A percentile compares a stretch with the other conserved stretches of the same genome.
These are phyloP conservation scores for Moricandia arvensis DNA, from an alignment of 345 rosid species.

Conservation along the genomic window DNA sequence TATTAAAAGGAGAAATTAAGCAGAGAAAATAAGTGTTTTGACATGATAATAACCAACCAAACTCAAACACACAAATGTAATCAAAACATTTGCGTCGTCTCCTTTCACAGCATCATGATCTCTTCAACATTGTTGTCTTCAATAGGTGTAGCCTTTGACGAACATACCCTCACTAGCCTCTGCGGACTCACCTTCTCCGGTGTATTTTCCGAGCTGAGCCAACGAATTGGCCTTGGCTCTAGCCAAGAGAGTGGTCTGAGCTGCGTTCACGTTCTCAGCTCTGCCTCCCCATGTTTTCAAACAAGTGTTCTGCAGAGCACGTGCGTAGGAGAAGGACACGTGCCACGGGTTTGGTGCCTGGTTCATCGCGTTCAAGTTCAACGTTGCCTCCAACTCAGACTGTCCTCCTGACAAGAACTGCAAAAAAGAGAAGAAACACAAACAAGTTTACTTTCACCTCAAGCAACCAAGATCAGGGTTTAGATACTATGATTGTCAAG, in stretches of 20 bases:
- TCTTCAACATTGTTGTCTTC: slow-evolving; percentile 31
- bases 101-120: slow-evolving; percentile 23
- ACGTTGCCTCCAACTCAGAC: slow-evolving; percentile 96
- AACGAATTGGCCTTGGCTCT: slow-evolving; percentile 89
- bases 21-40: slow-evolving; percentile 23
- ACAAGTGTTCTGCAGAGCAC: slow-evolving; percentile 94
- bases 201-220: slow-evolving; percentile 96
- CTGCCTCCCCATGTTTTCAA: slow-evolving; percentile 94
- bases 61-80: slow-evolving; percentile 32
- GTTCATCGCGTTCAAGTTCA: slow-evolving; percentile 96
- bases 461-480: slow-evolving; percentile 12
- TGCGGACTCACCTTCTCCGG: slow-evolving; percentile 85
- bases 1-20: slow-evolving; percentile 31
- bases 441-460: neutral
- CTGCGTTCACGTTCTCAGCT: slow-evolving; percentile 77
- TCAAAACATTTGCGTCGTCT: slow-evolving; percentile 17
- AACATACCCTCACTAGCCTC: slow-evolving; percentile 91
- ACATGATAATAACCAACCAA: slow-evolving; percentile 41
- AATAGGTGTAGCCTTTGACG: slow-evolving; percentile 84
- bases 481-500: neutral
- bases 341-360: slow-evolving; percentile 91
- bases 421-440: neutral
- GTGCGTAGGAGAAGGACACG: slow-evolving; percentile 94
- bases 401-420: slow-evolving; percentile 99
- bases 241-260: slow-evolving; percentile 66